Conservation (phyloP, 129 eudicot genomes). For the Dittrichia graveolens region DNA sequence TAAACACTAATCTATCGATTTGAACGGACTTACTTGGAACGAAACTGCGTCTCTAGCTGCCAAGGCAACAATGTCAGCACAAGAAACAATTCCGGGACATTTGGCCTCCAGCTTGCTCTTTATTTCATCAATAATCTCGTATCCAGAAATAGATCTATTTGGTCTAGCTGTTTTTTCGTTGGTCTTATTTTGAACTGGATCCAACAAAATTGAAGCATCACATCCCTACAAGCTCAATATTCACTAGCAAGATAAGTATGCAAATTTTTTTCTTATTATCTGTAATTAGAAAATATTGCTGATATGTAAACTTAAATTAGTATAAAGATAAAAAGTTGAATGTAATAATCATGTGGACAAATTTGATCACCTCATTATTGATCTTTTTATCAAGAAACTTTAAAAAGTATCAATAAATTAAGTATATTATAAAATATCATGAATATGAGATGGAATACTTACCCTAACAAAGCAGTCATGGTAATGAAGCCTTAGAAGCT, state of each 20-base stretch:
- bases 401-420: too few species aligned
- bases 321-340: not conserved
- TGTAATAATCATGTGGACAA: too few species aligned
- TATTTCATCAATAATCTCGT: conserved; percentile 52
- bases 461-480: conserved; percentile 72
- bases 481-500: conserved; percentile 57
- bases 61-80: conserved; percentile 62
- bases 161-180: conserved; percentile 56
- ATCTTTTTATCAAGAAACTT: too few species aligned
- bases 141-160: conserved; percentile 46
- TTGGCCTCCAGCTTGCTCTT: conserved; percentile 42
- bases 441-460: conserved; percentile 5
- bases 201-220: conserved; percentile 59
- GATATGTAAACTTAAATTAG: not conserved
- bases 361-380: too few species aligned
- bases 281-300: not conserved
- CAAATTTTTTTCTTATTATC: too few species aligned
- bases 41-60: conserved; percentile 65
- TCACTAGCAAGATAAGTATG: too few species aligned
- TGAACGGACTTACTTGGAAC: conserved; percentile 40
- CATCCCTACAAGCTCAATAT: conserved; percentile 45
- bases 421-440: too few species aligned
- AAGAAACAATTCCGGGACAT: conserved; percentile 54
- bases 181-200: conserved; percentile 35
- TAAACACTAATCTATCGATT: too few species aligned